Evolutionary conservation across 148 eudicot species (phyloP).

Genomic region (Drosera capensis): DNA sequence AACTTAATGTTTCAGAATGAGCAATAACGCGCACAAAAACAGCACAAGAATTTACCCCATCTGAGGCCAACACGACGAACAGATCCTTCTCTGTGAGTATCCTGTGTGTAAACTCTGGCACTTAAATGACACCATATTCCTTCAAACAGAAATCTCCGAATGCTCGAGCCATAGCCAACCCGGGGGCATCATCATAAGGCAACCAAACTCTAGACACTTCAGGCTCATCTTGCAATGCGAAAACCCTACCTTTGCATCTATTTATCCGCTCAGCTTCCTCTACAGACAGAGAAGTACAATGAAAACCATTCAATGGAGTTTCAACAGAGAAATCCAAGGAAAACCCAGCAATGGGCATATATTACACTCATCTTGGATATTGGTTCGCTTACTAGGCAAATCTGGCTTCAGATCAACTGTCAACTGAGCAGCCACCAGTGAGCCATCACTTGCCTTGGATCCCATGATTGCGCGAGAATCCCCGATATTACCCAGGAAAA

Average conservation of each 20-base stretch:
- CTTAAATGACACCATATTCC: slow-evolving; percentile 91
- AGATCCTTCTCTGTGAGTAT: slow-evolving; percentile 68
- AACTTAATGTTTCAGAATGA: too few relatives aligned
- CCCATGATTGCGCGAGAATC: slow-evolving; percentile 94
- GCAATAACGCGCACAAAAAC: background rate
- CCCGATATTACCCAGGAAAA: slow-evolving; percentile 77
- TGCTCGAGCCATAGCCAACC: slow-evolving; percentile 99
- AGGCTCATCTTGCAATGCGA: slow-evolving; percentile 97
- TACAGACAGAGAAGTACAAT: slow-evolving; percentile 16
- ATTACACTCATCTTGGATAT: background rate
- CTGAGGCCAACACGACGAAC: slow-evolving; percentile 90
- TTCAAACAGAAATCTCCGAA: slow-evolving; percentile 96
- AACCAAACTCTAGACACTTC: slow-evolving; percentile 97
- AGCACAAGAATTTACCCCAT: slow-evolving; percentile 59
- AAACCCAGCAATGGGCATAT: slow-evolving; percentile 3
- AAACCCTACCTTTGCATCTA: slow-evolving; percentile 85
- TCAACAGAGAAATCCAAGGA: slow-evolving; percentile 3
- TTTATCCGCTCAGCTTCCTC: slow-evolving; percentile 98
- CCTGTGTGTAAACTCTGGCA: slow-evolving; percentile 75
- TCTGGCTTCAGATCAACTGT: slow-evolving; percentile 99
- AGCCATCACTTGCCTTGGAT: slow-evolving; percentile 47
- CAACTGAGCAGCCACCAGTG: slow-evolving; percentile 68
- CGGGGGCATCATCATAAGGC: slow-evolving; percentile 98
- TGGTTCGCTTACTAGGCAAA: slow-evolving; percentile 58
- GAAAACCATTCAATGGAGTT: too few relatives aligned